These are phyloP conservation scores for Astrothelium macrocarpum DNA, from an alignment of 495 filamentous ascomycete species.

Conservation along the genomic window DNA sequence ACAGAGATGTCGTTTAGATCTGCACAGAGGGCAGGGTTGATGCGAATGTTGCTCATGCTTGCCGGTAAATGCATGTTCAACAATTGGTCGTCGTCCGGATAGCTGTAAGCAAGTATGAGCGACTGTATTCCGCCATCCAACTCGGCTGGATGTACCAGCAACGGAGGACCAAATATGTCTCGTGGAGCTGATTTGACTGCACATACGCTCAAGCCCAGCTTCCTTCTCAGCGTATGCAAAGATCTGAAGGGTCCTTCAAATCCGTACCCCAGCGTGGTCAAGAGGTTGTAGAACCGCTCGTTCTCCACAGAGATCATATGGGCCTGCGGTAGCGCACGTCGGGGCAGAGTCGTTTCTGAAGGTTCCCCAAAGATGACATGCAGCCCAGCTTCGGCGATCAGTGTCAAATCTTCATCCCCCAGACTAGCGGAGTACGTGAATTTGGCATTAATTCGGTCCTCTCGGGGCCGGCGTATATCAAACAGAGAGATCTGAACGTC, in stretches of 20 bases:
- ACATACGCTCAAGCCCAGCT: background rate
- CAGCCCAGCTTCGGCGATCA: background rate
- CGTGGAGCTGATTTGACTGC: background rate
- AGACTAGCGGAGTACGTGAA: background rate
- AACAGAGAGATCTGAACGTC: background rate
- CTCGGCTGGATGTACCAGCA: background rate
- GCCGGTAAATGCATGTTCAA: background rate
- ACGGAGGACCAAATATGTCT: background rate
- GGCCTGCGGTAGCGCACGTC: background rate
- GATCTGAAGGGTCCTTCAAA: background rate
- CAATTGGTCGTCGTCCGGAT: background rate
- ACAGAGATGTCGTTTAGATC: background rate
- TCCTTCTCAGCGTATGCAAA: background rate
- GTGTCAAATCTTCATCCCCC: background rate
- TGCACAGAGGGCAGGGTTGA: background rate
- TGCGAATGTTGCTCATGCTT: background rate
- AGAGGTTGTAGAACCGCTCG: background rate
- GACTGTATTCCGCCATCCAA: background rate
- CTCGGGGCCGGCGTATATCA: background rate
- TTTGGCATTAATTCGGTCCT: background rate
- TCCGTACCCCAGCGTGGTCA: background rate
- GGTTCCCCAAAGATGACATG: background rate
- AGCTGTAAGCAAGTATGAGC: background rate
- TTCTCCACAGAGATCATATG: background rate
- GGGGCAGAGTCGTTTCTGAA: background rate